These are phyloP conservation scores for Rutstroemia sp. DNA, from an alignment of 2,329 filamentous ascomycete species.

Conservation along the genomic window DNA sequence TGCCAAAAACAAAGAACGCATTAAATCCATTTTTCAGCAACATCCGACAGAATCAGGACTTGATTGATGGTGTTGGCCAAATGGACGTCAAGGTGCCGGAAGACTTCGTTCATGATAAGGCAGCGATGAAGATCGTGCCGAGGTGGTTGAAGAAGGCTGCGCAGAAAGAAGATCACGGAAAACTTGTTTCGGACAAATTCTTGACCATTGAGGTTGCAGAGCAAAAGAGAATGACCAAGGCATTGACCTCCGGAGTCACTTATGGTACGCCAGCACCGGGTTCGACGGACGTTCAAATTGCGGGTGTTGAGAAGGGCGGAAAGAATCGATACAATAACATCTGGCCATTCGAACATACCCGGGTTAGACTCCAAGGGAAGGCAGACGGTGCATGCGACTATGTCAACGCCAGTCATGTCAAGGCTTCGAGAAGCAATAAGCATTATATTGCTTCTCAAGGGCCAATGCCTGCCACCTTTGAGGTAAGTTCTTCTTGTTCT, in stretches of 20 bases:
- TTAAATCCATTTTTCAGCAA: constrained; percentile 91
- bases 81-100: constrained; percentile 54
- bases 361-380: constrained; percentile 70
- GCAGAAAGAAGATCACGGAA: constrained; percentile 63
- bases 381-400: constrained; percentile 74
- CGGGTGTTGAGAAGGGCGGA: constrained; percentile 85
- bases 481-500: constrained; percentile 45
- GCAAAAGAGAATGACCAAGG: constrained; percentile 87
- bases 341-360: constrained; percentile 87
- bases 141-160: constrained; percentile 68
- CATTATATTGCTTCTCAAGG: constrained; percentile 94
- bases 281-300: constrained; percentile 56
- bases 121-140: constrained; percentile 48
- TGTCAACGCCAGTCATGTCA: constrained; percentile 86
- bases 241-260: constrained; percentile 52
- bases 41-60: constrained; percentile 92
- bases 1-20: constrained; percentile 62
- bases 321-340: constrained; percentile 99
- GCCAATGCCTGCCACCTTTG: constrained; percentile 84
- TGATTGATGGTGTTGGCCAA: constrained; percentile 88
- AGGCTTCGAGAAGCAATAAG: constrained; percentile 75
- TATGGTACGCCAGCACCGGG: constrained; percentile 39
- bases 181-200: constrained; percentile 75
- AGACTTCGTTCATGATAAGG: constrained; percentile 35
- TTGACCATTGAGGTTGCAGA: constrained; percentile 77